A percentile compares a stretch with the other conserved stretches of the same genome.
Conservation (phyloP, 2,329 filamentous ascomycete genomes). For the Stagonosporopsis chrysanthemi region DNA sequence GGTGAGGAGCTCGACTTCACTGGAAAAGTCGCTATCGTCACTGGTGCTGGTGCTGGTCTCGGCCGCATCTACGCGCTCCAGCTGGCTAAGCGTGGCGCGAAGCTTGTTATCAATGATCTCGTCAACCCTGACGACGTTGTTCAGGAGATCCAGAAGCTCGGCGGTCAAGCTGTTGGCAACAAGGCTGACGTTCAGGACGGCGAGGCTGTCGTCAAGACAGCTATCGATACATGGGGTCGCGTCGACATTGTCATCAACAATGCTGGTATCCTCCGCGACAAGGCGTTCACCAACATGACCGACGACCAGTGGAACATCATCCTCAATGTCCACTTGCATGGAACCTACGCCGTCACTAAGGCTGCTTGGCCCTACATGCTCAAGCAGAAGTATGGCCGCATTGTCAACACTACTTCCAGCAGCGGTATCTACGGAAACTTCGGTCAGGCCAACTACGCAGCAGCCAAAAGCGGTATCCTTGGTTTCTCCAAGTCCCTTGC, state of each 20-base stretch:
- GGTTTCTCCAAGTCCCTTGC: constrained; percentile 94
- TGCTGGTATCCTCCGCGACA: constrained; percentile 95
- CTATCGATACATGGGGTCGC: constrained; percentile 91
- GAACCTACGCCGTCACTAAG: constrained; percentile 96
- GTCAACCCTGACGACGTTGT: constrained; percentile 89
- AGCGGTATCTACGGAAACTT: constrained; percentile 99
- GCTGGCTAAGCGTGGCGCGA: constrained; percentile 83
- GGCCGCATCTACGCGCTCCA: constrained; percentile 89
- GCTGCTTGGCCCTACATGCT: constrained; percentile 97
- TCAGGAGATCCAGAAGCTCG: constrained; percentile 86
- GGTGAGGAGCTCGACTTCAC: constrained; percentile 47
- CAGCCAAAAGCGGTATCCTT: constrained; percentile 76
- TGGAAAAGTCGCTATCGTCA: constrained; percentile 49
- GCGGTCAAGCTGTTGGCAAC: constrained; percentile 89
- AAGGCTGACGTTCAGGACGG: constrained; percentile 95
- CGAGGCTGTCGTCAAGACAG: constrained; percentile 87
- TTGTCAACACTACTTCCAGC: constrained; percentile 96
- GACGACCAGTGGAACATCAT: constrained; percentile 93
- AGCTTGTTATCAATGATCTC: constrained; percentile 95
- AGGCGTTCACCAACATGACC: constrained; percentile 97
- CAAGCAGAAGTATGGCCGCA: constrained; percentile 97
- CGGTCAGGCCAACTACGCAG: constrained; percentile 96
- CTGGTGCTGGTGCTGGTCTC: constrained; percentile 63
- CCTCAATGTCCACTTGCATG: constrained; percentile 88
- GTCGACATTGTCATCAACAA: constrained; percentile 98